Conservation (phyloP, 257 asterid genomes). For the Salvia splendens region DNA sequence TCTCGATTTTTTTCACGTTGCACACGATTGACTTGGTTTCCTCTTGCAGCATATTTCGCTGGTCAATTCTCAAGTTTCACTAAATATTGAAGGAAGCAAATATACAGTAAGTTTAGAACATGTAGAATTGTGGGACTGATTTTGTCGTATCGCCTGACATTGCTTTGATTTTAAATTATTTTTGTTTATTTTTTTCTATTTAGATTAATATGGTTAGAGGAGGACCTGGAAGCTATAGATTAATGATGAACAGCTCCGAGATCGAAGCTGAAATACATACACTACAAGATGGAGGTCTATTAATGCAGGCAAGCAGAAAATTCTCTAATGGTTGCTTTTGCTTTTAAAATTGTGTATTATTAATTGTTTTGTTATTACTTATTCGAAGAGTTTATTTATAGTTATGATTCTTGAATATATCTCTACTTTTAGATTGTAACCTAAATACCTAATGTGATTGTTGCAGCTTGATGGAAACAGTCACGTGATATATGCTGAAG, state of each 20-base stretch:
- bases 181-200: constrained; percentile 25
- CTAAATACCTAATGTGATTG: constrained; percentile 35
- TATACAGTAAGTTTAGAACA: constrained; percentile 69
- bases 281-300: constrained; percentile 92
- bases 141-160: constrained; percentile 15
- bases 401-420: too few species aligned
- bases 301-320: constrained; percentile 83
- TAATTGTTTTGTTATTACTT: too few species aligned
- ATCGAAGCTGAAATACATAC: constrained; percentile 98
- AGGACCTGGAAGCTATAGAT: constrained; percentile 91
- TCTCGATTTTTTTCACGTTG: constrained; percentile 31
- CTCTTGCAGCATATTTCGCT: constrained; percentile 94
- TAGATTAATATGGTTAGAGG: constrained; percentile 77
- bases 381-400: too few species aligned
- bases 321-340: constrained; percentile 21
- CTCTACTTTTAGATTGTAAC: constrained; percentile 17
- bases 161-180: constrained; percentile 9
- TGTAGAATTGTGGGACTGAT: constrained; percentile 19
- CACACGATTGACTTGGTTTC: constrained; percentile 26
- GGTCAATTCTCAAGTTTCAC: constrained; percentile 90
- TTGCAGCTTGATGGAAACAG: constrained; percentile 93
- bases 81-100: constrained; percentile 99
- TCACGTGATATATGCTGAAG: constrained; percentile 95
- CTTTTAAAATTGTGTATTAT: neutral
- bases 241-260: constrained; percentile 81